phyloP scores from a whole-genome alignment of 1,139 yeast genomes.

The Waltiozyma sp. region DNA sequence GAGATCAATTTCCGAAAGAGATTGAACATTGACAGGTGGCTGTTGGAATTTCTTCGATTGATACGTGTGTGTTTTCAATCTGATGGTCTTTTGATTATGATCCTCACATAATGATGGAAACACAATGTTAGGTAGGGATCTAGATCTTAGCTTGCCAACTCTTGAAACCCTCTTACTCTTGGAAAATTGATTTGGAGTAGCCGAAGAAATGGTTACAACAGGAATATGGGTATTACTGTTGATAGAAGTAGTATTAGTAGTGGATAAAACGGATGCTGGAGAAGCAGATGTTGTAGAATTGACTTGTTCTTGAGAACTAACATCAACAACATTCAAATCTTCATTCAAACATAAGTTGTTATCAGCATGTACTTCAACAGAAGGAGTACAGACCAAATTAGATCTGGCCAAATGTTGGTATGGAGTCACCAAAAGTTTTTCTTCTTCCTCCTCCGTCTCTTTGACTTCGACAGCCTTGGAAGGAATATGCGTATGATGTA shows the following conservation, averaged over 20 bases:
- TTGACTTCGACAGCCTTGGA: conserved; percentile 1
- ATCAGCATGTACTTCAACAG: conserved; percentile 3
- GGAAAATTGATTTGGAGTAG: conserved; percentile 1
- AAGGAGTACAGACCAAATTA: conserved; percentile 7
- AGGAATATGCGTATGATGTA: conserved; percentile 5
- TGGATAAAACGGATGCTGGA: conserved; percentile 1
- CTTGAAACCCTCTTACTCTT: conserved; percentile 5
- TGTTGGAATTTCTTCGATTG: conserved; percentile 15
- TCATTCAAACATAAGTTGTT: not conserved
- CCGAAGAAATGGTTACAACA: not conserved
- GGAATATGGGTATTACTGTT: not conserved
- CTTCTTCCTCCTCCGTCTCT: not conserved
- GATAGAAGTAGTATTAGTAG: not conserved
- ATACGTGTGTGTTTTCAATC: not conserved
- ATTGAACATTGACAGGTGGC: conserved; percentile 82
- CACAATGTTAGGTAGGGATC: conserved; percentile 18
- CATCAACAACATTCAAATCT: not conserved
- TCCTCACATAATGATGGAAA: conserved; percentile 7
- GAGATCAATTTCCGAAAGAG: conserved; percentile 76
- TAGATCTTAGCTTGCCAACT: conserved; percentile 17
- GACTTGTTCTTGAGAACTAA: not conserved
- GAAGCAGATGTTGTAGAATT: not conserved
- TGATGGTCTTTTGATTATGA: conserved; percentile 1
- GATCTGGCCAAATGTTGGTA: conserved; percentile 4
- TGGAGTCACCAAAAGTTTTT: not conserved